Evolutionary conservation across 176 grass and related monocot genomes (phyloP).

Genomic region (Triticum urartu): DNA sequence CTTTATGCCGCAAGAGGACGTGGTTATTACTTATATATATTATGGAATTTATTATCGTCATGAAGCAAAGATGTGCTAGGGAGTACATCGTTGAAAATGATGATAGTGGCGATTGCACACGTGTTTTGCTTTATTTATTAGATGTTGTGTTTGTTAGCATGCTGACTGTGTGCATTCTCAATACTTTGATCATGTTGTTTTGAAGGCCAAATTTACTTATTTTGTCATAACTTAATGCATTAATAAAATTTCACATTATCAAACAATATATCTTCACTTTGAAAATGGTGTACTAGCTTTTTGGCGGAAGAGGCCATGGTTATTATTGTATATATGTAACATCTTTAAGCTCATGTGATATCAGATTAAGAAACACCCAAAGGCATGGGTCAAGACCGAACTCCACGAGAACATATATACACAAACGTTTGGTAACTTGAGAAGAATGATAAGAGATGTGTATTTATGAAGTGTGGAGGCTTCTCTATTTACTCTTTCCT

Average conservation of each 20-base stretch:
- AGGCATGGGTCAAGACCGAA: no score
- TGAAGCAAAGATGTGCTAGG: background rate
- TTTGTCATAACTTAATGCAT: background rate
- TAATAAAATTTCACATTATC: background rate
- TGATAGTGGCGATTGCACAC: background rate
- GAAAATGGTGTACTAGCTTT: background rate
- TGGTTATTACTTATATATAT: background rate
- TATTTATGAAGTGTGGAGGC: no score
- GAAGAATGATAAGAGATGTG: no score
- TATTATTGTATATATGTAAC: background rate
- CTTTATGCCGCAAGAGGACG: background rate
- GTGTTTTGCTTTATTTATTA: background rate
- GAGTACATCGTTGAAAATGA: background rate
- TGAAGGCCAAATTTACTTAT: background rate
- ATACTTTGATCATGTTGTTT: background rate
- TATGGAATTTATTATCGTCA: no score
- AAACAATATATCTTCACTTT: background rate
- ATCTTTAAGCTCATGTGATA: background rate
- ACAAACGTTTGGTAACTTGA: no score
- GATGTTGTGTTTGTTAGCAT: background rate
- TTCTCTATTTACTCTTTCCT: background rate
- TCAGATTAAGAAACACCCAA: no score
- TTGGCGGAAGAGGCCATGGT: background rate
- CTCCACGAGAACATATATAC: no score
- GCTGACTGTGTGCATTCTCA: background rate